Base-by-base conservation (phyloP, 345 rosid species). In the Clausena lansium region DNA sequence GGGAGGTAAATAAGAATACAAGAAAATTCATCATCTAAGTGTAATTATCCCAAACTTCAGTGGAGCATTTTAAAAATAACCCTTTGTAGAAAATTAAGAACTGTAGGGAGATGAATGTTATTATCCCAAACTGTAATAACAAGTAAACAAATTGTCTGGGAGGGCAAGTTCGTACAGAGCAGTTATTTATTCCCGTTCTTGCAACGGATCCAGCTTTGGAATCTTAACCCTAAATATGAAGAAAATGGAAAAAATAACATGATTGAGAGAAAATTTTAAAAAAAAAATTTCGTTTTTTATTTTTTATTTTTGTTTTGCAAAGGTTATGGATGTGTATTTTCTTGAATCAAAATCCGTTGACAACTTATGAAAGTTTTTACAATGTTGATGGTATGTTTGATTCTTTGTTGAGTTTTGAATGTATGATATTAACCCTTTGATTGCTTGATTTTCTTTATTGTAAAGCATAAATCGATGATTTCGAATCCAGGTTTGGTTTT, bases 401-500 rank as follows among this genome's bases (percentile, higher is more conserved):
- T 36, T 35, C 65, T 22, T 25, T 57, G 39, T 35, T 11, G 38
- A 59, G 47, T 22, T 32, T 35, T 20, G 4, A 20, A 22, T 65
- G 7, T 35, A 27, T 33, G 39, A 35, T 0, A 35, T 33, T 8
- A 58, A 2, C 61, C 28, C 27, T 36, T 66, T 15, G 38, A 62
- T 30, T 6, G 36, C 60, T 22, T 32, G 47, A 50, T 63, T 52
- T 45, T 45, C 50, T 11, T 13, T 33, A 20, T 32, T 59, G 68
- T 2, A 17, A 38, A 65, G 47, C 17, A 55, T 50, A 66, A 81
- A 62, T 66, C 89, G 70, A 90, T 90, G 97, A 85, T 92, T 80
- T 82, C 94, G 30, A 83, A 92, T 81, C 94, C 90, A 38, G 84
- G 80, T 77, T 84, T 79, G 47, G 67, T 96, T 60, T 67, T 84